Evolutionary conservation across 2,329 filamentous ascomycete species (phyloP).

Genomic region (Colletotrichum ledebouriae): DNA sequence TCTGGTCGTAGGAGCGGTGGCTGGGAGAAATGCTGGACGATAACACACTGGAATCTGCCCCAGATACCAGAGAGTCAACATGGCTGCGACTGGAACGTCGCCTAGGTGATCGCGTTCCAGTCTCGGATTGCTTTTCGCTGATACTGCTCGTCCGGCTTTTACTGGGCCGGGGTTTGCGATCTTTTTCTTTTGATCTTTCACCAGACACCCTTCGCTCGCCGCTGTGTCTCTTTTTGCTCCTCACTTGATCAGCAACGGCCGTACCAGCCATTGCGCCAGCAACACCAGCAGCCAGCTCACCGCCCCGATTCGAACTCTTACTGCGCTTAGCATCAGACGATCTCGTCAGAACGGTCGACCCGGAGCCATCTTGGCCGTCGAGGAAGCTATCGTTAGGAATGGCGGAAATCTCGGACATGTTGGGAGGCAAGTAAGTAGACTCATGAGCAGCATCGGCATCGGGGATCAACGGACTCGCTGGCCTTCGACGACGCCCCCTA

Average conservation of each 20-base stretch:
- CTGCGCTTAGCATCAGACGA: constrained; percentile 54
- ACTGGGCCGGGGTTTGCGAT: constrained; percentile 62
- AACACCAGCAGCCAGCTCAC: constrained; percentile 55
- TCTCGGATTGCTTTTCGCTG: constrained; percentile 61
- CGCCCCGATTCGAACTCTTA: constrained; percentile 57
- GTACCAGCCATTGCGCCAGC: constrained; percentile 55
- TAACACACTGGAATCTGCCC: constrained; percentile 66
- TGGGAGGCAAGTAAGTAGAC: constrained; percentile 73
- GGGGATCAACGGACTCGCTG: constrained; percentile 77
- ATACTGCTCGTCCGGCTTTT: constrained; percentile 66
- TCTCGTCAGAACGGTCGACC: constrained; percentile 54
- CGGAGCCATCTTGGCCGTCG: constrained; percentile 62
- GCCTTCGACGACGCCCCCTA: constrained; percentile 66
- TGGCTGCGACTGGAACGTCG: constrained; percentile 66
- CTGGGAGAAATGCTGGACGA: constrained; percentile 67
- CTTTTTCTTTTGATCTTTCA: constrained; percentile 60
- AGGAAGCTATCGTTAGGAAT: constrained; percentile 73
- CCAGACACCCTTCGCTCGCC: constrained; percentile 57
- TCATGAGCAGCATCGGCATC: constrained; percentile 65
- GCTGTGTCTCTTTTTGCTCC: constrained; percentile 58
- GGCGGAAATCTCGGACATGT: constrained; percentile 88
- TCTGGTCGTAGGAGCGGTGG: constrained; percentile 68
- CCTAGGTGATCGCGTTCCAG: constrained; percentile 59
- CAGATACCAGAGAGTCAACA: constrained; percentile 67
- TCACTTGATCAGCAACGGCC: constrained; percentile 58